Evolutionary conservation across 2,329 filamentous ascomycete genomes (phyloP).

Genomic region (Lasiodiplodia theobromae): DNA sequence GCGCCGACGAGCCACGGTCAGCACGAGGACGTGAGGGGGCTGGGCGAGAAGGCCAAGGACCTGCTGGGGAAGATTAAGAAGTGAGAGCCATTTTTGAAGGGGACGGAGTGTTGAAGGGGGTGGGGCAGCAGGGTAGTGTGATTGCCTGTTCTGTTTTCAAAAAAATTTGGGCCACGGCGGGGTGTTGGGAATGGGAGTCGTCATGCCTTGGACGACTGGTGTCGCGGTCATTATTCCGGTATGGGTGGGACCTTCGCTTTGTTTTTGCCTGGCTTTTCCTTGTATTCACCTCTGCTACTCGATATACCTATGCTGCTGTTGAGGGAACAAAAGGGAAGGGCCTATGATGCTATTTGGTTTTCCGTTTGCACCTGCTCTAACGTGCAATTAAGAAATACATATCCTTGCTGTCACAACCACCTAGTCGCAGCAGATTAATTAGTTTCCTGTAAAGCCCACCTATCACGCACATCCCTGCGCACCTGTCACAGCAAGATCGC

Average conservation of each 20-base stretch:
- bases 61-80: slow-evolving; percentile 54
- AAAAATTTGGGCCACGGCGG: not conserved
- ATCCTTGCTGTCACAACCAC: not conserved
- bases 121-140: not conserved
- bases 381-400: not conserved
- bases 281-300: not conserved
- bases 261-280: not conserved
- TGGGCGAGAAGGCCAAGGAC: slow-evolving; percentile 63
- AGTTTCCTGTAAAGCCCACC: not conserved
- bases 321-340: not conserved
- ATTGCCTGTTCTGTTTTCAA: not conserved
- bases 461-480: not conserved
- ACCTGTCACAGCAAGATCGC: too few relatives aligned
- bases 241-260: not conserved
- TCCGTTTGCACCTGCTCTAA: not conserved
- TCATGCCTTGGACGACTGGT: not conserved
- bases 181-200: not conserved
- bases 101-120: too few relatives aligned
- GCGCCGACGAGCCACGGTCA: too few relatives aligned
- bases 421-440: not conserved
- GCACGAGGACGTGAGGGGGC: slow-evolving; percentile 42
- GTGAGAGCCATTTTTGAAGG: slow-evolving; percentile 29
- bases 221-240: not conserved
- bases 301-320: not conserved
- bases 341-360: not conserved